Evolutionary conservation across 352 stramenopile species (phyloP).

Genomic region (Phytophthora sp.): DNA sequence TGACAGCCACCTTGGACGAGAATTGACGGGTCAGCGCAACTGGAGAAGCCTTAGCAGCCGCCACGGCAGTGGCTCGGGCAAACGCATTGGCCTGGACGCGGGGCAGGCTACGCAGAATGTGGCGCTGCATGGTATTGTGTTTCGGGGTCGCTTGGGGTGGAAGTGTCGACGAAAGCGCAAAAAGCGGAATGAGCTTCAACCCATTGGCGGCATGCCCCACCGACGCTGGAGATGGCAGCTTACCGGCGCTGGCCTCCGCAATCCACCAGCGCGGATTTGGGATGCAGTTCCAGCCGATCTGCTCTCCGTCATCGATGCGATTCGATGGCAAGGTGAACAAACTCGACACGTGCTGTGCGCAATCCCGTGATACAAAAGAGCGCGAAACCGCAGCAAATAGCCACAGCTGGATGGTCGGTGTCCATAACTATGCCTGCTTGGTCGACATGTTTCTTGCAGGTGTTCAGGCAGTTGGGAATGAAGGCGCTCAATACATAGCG

Average conservation of each 20-base stretch:
- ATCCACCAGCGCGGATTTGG: neutral
- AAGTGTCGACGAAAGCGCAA: conserved; percentile 15
- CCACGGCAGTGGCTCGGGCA: conserved; percentile 5
- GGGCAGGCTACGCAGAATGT: conserved; percentile 38
- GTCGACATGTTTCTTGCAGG: conserved; percentile 9
- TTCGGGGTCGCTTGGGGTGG: conserved; percentile 6
- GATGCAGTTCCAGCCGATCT: conserved; percentile 1
- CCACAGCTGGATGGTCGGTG: conserved; percentile 2
- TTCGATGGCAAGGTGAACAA: neutral
- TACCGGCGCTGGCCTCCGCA: neutral
- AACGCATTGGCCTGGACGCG: conserved; percentile 17
- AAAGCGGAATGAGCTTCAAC: conserved; percentile 19
- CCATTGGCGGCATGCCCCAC: too few relatives aligned
- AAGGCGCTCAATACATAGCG: neutral
- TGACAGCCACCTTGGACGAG: conserved; percentile 38
- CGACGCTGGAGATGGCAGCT: too few relatives aligned
- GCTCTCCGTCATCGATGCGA: neutral
- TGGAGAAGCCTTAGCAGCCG: conserved; percentile 21
- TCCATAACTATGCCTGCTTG: neutral
- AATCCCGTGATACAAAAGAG: neutral
- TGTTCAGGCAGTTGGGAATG: conserved; percentile 5
- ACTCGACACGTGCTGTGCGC: neutral
- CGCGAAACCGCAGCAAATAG: neutral
- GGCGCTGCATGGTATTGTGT: conserved; percentile 37
- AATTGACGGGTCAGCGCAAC: conserved; percentile 27